Evolutionary conservation across 495 filamentous ascomycete species (phyloP), one percentile per base, ranked within the genome.

Genomic region (Hypoxylon trugodes): DNA sequence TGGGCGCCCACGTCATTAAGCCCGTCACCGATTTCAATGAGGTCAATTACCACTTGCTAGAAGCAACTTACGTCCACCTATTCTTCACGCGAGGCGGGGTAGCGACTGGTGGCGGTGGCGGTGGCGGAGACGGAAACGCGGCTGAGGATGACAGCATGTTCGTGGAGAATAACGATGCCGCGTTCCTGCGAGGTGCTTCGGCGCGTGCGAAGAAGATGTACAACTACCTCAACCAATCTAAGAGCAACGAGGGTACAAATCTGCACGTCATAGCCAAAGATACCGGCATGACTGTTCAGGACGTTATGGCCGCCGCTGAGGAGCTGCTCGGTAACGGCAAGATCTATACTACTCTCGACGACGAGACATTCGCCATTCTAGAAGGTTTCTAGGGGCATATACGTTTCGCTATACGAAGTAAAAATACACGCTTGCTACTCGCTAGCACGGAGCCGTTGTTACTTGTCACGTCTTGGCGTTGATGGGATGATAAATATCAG

Each of bases 331-430:
- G 72, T 5, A 71, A 84, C 18, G 91, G 92, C 41, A 65, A 91
- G 69, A 90, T 96, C 46, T 98, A 92, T 75, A 92, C 93, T 46
- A 98, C 96, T 8, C 79, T 93, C 21, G 93, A 98, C 77, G 95
- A 98, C 57, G 81, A 84, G 73, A 93, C 90, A 0, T 93, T 87
- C 84, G 88, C 88, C 22, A 75, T 91, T 57, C 76, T 93, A 28
- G 87, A 91, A n/a, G 53, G 61, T 7, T 72, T 66, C 22, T 60
- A 59, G 42, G 25, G 3, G 3, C 18, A 8, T 7, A 10, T 18
- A 35, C 21, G 8, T n/a, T 45, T 32, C 6, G 4, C 3, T 13
- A 18, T 12, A 48, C n/a, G 15, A 24, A 21, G 3, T 45, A 12
- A 24, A 4, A 10, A 45, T 13, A 26, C 40, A 25, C 13, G 26